Evolutionary conservation across 2,329 filamentous ascomycete genomes (phyloP).

Genomic region (Tolypocladium nubicola): DNA sequence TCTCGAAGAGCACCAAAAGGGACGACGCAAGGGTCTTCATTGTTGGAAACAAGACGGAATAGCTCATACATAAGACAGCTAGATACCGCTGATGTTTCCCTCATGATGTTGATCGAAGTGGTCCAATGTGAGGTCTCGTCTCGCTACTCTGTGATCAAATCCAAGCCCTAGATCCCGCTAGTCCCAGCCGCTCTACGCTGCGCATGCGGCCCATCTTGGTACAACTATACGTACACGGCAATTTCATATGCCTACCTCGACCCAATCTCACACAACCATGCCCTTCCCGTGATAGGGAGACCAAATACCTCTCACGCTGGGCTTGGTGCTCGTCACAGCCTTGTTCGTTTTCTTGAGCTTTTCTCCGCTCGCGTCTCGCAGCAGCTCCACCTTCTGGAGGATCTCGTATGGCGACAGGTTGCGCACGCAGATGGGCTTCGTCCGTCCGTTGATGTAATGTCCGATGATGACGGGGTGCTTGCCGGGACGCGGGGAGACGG

Average conservation of each 20-base stretch:
- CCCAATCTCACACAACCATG: constrained; percentile 33
- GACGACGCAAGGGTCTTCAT: not conserved
- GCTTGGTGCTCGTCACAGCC: constrained; percentile 52
- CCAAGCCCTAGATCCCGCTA: constrained; percentile 2
- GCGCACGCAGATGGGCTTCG: constrained; percentile 79
- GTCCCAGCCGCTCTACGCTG: constrained; percentile 18
- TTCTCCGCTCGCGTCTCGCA: constrained; percentile 67
- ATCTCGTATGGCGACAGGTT: constrained; percentile 77
- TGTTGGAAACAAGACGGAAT: not conserved
- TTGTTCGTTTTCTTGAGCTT: constrained; percentile 56
- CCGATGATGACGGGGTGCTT: constrained; percentile 84
- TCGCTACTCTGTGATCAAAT: not conserved
- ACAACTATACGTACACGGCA: constrained; percentile 12
- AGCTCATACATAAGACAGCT: not conserved
- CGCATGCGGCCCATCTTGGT: constrained; percentile 11
- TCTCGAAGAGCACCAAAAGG: not conserved
- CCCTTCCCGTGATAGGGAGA: constrained; percentile 57
- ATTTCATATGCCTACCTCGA: not conserved
- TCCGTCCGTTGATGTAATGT: constrained; percentile 82
- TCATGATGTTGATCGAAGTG: not conserved
- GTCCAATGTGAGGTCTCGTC: not conserved
- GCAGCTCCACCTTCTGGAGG: constrained; percentile 62
- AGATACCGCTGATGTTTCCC: not conserved
- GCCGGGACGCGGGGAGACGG: constrained; percentile 78
- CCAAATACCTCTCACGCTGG: constrained; percentile 61